Evolutionary conservation across 2,329 filamentous ascomycete genomes (phyloP).

Genomic region (Botrytis porri): DNA sequence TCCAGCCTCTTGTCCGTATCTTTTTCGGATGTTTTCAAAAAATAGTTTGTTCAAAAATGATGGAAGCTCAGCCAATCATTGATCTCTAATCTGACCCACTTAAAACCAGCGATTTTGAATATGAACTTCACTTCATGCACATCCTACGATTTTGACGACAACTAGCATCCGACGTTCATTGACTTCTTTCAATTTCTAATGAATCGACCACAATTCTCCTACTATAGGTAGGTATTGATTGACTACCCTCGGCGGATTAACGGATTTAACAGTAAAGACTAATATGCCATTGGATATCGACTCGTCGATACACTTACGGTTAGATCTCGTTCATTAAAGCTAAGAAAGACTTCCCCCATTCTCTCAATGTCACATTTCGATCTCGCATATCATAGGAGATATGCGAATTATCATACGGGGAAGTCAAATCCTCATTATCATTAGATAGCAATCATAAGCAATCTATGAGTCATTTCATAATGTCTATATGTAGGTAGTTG

Average conservation of each 20-base stretch:
- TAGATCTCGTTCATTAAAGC: conserved; percentile 1
- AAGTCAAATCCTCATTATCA: not conserved
- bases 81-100: not conserved
- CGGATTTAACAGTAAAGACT: not conserved
- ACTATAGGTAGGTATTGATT: not conserved
- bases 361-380: not conserved
- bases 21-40: not conserved
- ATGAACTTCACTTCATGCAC: not conserved
- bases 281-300: not conserved
- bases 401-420: not conserved
- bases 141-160: not conserved
- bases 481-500: not conserved
- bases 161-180: not conserved
- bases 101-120: not conserved
- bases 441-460: not conserved
- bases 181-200: not conserved
- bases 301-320: not conserved
- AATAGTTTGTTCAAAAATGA: not conserved
- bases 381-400: not conserved
- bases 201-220: too few relatives aligned
- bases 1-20: not conserved
- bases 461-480: conserved; percentile 2
- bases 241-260: not conserved
- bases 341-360: not conserved
- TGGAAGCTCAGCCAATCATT: not conserved